These are phyloP conservation scores for Colletotrichum abscissum DNA, from an alignment of 2,329 filamentous ascomycete genomes.

Conservation along the genomic window DNA sequence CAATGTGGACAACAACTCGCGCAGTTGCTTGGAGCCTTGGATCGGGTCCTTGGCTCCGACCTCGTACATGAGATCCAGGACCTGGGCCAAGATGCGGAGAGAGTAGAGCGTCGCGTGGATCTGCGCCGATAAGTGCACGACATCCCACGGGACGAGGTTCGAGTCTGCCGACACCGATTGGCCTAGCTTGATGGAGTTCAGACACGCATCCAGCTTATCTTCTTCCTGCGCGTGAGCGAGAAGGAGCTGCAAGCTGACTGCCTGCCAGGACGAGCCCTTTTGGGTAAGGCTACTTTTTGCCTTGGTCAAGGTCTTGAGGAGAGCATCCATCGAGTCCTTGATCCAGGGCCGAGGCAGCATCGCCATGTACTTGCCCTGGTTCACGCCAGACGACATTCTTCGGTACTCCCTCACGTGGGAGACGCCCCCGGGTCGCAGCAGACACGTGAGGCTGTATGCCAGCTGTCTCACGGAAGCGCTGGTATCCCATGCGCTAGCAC, in stretches of 20 bases:
- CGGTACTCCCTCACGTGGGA: slow-evolving; percentile 49
- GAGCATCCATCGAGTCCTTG: slow-evolving; percentile 22
- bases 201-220: slow-evolving; percentile 44
- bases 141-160: slow-evolving; percentile 59
- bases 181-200: slow-evolving; percentile 35
- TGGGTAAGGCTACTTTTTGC: slow-evolving; percentile 39
- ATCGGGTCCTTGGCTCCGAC: not conserved
- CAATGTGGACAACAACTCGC: slow-evolving; percentile 9
- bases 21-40: slow-evolving; percentile 1
- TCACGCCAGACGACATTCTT: slow-evolving; percentile 41
- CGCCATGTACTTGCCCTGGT: slow-evolving; percentile 31
- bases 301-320: slow-evolving; percentile 37
- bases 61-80: slow-evolving; percentile 51
- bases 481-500: slow-evolving; percentile 67
- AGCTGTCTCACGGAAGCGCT: slow-evolving; percentile 61
- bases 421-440: slow-evolving; percentile 34
- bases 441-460: slow-evolving; percentile 60
- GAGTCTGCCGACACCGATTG: slow-evolving; percentile 33
- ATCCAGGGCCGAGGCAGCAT: slow-evolving; percentile 15
- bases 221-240: slow-evolving; percentile 38
- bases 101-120: slow-evolving; percentile 72
- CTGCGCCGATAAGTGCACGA: slow-evolving; percentile 71
- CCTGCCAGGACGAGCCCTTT: slow-evolving; percentile 30
- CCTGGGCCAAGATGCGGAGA: slow-evolving; percentile 64
- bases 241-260: slow-evolving; percentile 33